Evolutionary conservation across 148 eudicot genomes (phyloP), one percentile per base, ranked within the genome.

Genomic region (Rhododendron kiyosumense): DNA sequence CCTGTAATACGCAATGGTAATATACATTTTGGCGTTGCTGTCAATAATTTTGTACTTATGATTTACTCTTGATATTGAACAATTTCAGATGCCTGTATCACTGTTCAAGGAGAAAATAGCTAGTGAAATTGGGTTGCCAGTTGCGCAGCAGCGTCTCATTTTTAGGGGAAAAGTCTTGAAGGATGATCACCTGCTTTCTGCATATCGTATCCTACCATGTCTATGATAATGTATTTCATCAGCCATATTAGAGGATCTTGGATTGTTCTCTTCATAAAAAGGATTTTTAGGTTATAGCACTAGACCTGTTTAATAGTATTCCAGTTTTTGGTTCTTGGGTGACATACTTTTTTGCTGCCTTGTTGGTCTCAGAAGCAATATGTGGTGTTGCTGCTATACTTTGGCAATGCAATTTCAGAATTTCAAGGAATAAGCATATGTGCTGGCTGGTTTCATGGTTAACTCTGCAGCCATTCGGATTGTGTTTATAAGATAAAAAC

Each of bases 91-190:
- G 89, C 84, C 86, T 36, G 95, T 97, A 41, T 92, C 93, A 69
- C 89, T 90, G 74, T 95, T 97, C 81, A 97, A 97, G 92, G 96
- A 91, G 89, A 93, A 91, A 81, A 90, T 97, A 85, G 98, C 98
- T 43, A 87, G 87, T 85, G 87, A 94, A 91, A 85, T 89, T 89
- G 98, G 96, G 79, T 88, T 95, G 38, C 96, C 98, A 22, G 95
- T 94, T 86, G 96, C 81, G 79, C 99, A 94, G 88, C 98, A 97
- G 85, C 91, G 98, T 28, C 93, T 97, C 80, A 97, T 97, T 84
- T 97, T 94, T 83, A 91, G 98, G 91, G 99, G 98, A 78, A 97
- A 93, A 90, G 98, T 97, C 78, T 75, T 97, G 89, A 97, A 95
- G 90, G 99, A 97, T 89, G 93, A 95, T 69, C 94, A 92, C 86